phyloP scores from a whole-genome alignment of 78 protist genomes.

The Mantamonas sphyraenae region DNA sequence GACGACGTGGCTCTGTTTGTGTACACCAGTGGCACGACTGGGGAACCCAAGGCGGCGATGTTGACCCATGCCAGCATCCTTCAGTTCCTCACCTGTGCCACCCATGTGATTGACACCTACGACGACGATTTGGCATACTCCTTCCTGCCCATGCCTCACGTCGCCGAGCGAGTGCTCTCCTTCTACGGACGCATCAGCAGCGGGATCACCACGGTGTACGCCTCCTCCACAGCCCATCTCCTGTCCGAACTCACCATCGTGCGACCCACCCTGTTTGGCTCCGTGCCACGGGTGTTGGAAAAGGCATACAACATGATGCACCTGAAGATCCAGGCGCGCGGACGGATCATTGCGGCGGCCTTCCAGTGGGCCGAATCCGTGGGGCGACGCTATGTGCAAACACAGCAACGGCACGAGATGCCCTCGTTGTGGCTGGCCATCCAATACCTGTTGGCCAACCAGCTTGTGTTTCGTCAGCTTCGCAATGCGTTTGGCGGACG shows the following conservation, averaged over 20 bases:
- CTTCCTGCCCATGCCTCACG: constrained; percentile 94
- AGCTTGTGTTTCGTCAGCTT: constrained; percentile 47
- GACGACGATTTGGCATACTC: no score
- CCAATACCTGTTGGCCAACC: constrained; percentile 64
- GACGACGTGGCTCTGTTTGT: constrained; percentile 49
- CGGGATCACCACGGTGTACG: constrained; percentile 21
- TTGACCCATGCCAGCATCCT: no score
- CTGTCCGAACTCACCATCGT: constrained; percentile 60
- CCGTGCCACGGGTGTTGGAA: constrained; percentile 89
- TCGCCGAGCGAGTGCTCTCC: constrained; percentile 75
- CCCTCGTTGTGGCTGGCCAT: background rate
- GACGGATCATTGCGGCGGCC: no score
- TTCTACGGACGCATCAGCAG: background rate
- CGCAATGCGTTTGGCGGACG: constrained; percentile 71
- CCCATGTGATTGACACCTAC: no score
- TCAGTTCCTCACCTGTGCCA: no score
- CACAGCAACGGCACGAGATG: no score
- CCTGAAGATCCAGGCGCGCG: no score
- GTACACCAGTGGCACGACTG: constrained; percentile 95
- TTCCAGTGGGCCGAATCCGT: no score
- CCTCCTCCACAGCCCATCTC: constrained; percentile 49
- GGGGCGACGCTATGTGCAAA: constrained; percentile 32
- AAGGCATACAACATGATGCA: constrained; percentile 66
- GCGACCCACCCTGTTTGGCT: constrained; percentile 83
- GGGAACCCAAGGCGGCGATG: constrained; percentile 90